Evolutionary conservation across 1,139 yeast genomes (phyloP), one percentile per base, ranked within the genome.

Genomic region (Saccharomyces hybrid): DNA sequence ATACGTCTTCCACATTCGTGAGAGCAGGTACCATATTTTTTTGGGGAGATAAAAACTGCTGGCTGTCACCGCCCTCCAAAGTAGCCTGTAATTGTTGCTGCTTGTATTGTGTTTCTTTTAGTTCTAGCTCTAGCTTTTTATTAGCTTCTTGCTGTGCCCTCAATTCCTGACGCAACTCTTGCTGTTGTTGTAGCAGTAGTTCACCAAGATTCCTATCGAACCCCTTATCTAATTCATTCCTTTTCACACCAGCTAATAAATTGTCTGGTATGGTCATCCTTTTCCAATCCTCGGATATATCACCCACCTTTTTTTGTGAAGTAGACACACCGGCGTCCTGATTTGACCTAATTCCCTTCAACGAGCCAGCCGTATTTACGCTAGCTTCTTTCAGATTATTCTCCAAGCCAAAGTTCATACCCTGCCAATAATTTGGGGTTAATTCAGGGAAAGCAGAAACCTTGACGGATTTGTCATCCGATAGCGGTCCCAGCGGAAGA

Each of bases 401-500:
- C 13, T 11, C 44, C 13, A 38, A 38, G 13, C 25, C n/a, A 38
- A 38, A 38, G 25, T 38, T 38, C 23, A 20, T 20, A 9, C 13
- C 9, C 9, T 38, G 44, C 44, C 44, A 38, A 38, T 38, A 11
- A 13, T 14, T 38, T 20, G 23, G 6, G 2, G 13, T 16, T 16
- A 38, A 38, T 9, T 38, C 44, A 9, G 44, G 13, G 13, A 38
- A 38, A 11, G 25, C 23, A 38, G 44, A 38, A 6, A 16, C 44
- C 23, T 38, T 38, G 13, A 38, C 54, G 16, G 34, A 30, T 20
- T 31, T 50, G 27, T 44, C 54, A 34, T 46, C 47, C 16, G 14
- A 14, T 25, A 54, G 50, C 25, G 63, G 63, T 23, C 58, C 55
- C 44, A 59, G 49, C 11, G 66, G 66, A 20, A 64, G 59, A 49